Evolutionary conservation across 202 grass and related monocot genomes (phyloP).

Genomic region (Dendrocalamus latiflorus): DNA sequence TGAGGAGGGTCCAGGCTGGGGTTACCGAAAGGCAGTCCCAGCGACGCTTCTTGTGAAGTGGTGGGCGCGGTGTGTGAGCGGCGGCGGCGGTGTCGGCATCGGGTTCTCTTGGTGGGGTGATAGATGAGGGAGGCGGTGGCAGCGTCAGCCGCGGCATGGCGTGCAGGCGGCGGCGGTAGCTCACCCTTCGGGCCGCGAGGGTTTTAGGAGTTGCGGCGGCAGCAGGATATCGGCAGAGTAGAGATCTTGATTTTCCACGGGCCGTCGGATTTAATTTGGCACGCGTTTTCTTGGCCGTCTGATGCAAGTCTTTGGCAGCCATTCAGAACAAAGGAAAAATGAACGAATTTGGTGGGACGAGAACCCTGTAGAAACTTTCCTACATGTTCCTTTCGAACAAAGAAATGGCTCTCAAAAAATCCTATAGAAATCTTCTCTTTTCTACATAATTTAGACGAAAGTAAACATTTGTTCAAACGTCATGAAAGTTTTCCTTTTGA

Average conservation of each 20-base stretch:
- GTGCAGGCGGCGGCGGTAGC: neutral
- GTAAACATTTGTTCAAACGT: neutral
- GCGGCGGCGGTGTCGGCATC: neutral
- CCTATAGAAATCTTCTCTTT: too few species aligned
- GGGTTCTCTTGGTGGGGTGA: conserved; percentile 28
- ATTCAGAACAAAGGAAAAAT: too few species aligned
- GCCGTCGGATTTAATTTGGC: too few species aligned
- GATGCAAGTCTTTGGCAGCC: too few species aligned
- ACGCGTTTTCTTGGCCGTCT: too few species aligned
- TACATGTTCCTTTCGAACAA: too few species aligned
- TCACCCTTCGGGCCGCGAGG: neutral
- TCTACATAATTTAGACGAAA: neutral
- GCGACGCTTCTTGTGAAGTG: conserved; percentile 5
- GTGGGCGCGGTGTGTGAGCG: neutral
- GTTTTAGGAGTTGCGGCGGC: neutral
- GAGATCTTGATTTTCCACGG: too few species aligned
- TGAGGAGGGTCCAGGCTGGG: conserved; percentile 2
- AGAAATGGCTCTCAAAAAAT: too few species aligned
- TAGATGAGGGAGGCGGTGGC: neutral
- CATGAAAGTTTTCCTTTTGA: neutral
- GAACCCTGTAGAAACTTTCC: too few species aligned
- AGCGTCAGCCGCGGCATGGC: conserved; percentile 24
- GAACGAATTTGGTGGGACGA: too few species aligned
- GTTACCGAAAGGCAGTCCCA: neutral
- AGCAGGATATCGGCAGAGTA: too few species aligned